Base-by-base conservation (phyloP, 1,139 yeast genomes). In the Geotrichum europaeum region DNA sequence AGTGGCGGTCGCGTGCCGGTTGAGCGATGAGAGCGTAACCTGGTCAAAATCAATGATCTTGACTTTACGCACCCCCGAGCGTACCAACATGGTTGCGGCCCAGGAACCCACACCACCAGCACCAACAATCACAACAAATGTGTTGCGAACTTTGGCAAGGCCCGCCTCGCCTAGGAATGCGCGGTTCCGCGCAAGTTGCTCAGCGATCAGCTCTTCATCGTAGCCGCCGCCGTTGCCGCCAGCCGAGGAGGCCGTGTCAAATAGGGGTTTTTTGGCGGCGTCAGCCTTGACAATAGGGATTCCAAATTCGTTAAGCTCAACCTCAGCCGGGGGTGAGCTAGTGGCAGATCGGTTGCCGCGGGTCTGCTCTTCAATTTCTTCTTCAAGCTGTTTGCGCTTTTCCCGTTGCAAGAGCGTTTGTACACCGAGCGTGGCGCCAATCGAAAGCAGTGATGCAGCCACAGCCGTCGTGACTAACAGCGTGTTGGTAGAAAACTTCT, bases 31-130 rank as follows among this genome's bases (percentile, higher is more conserved):
- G 62, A 94, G 78, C 0, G 97, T 86, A 47, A 94, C 97, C 75
- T 94, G 99, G 74, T 94, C 99, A 72, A 94, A 94, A 75, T 94
- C 99, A 63, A 94, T 85, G 64, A 94, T 81, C 67, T 92, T 81
- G 59, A 94, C 75, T 62, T 82, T 81, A 18, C 87, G 86, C 45
- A 92, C 87, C 12, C 99, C 99, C 9, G 96, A 88, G 68, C 99
- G 83, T 1, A 89, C 89, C 62, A 94, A 79, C 90, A 95, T 90
- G 2, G 96, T 87, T 7, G 91, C 87, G 12, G 87, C 96, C 95
- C 97, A 92, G 0, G 98, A 91, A 1, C 99, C 99, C 45, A 94
- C 99, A 55, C 99, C 99, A 58, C 99, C 99, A 10, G 94, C 96
- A 34, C 99, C 99, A n/a, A 94, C 97, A 20, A 94, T 88, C 2